Evolutionary conservation across 345 rosid species (phyloP).

Genomic region (Euphorbia tirucalli): DNA sequence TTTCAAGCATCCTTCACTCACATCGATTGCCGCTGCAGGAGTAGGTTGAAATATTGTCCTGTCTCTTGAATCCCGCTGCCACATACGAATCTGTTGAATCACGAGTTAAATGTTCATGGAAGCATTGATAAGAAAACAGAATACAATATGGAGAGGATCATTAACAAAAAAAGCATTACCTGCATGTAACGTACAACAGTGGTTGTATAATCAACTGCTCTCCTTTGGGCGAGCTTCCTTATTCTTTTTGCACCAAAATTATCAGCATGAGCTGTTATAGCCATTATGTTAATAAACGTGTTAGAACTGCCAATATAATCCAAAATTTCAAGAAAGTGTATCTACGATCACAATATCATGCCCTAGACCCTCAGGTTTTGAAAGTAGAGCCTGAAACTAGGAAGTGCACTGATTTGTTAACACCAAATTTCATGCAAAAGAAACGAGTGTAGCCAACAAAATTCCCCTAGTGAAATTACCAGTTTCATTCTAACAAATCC

Average conservation of each 20-base stretch:
- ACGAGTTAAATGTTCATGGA: neutral
- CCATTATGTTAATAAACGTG: neutral
- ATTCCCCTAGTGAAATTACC: neutral
- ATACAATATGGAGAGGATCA: neutral
- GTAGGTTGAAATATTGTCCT: conserved; percentile 78
- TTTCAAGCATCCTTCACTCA: conserved; percentile 32
- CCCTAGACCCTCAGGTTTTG: neutral
- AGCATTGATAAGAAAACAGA: neutral
- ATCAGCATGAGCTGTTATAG: conserved; percentile 64
- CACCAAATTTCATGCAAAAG: neutral
- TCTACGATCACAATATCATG: no score
- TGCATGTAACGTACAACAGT: conserved; percentile 85
- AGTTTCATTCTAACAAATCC: neutral
- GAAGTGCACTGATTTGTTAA: neutral
- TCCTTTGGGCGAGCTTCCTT: conserved; percentile 94
- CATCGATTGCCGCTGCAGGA: conserved; percentile 94
- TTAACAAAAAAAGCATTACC: conserved; percentile 37
- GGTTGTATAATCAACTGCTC: conserved; percentile 93
- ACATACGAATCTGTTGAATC: conserved; percentile 64
- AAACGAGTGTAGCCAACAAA: neutral
- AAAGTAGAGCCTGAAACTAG: neutral
- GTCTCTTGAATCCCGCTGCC: conserved; percentile 82
- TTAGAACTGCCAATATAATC: neutral
- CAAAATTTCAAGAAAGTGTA: no score
- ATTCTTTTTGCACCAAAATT: conserved; percentile 80